Evolutionary conservation across 2,329 filamentous ascomycete genomes (phyloP), one percentile per base, ranked within the genome.

Genomic region (Calonectria fujianensis): DNA sequence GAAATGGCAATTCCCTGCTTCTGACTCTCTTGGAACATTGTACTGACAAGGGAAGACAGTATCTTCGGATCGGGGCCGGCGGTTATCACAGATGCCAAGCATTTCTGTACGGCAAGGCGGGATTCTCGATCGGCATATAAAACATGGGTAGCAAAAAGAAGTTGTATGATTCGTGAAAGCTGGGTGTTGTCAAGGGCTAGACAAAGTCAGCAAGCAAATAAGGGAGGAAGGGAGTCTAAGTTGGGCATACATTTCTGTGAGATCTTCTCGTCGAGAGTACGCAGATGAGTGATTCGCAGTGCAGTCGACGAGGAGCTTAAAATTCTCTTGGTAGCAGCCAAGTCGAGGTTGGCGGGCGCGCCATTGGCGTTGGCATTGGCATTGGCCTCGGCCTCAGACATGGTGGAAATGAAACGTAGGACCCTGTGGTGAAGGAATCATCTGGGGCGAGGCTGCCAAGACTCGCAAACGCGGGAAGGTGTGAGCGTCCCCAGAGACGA

Each of bases 121-220:
- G 97, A 98, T 77, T 91, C 88, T 80, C 96, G 93, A 86, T 99
- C 97, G 85, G 93, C 88, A 85, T 98, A 99, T 80, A 94, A 92
- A 75, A 95, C 91, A 83, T 98, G 96, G 67, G 96, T 98, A 83
- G 92, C 92, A 86, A 98, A 96, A 39, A 99, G 91, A 41, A 96
- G 88, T 75, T 92, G 90, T 76, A 98, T 87, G 68, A 97, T 84
- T 74, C 85, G 84, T 66, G 88, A 85, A 70, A 91, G 85, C 68
- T 89, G 84, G 59, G 88, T 84, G 83, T 85, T 83, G 73, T 89
- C 87, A 80, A 90, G 83, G 74, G 86, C 90, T 90, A 78, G 51
- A 72, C 39, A 66, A 29, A 24, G 78, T 82, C 69, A 81, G 81
- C 72, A 39, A 41, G 41, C 50, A 48, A 50, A 66, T 69, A 59